A percentile compares a stretch with the other conserved stretches of the same genome.
phyloP scores from a whole-genome alignment of 1,139 yeast genomes.

The Hyphopichia fennica region DNA sequence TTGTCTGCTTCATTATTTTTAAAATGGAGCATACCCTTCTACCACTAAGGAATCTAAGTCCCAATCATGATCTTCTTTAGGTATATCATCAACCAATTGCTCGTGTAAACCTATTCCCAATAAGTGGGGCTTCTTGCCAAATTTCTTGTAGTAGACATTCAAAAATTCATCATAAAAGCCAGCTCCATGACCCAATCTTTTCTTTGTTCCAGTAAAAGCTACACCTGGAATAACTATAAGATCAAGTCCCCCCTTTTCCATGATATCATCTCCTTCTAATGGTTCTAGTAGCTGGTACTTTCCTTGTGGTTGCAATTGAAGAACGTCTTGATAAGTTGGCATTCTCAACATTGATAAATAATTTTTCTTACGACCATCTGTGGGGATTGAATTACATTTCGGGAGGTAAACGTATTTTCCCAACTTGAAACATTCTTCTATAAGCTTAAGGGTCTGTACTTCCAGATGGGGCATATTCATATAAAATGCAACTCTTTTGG shows the following conservation, averaged over 20 bases:
- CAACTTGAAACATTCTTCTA: constrained; percentile 46
- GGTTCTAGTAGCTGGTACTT: constrained; percentile 74
- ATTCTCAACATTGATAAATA: constrained; percentile 62
- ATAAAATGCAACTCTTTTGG: constrained; percentile 57
- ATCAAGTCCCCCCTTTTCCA: constrained; percentile 54
- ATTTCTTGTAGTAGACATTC: constrained; percentile 42
- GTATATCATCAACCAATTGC: constrained; percentile 62
- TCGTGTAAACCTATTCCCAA: constrained; percentile 72
- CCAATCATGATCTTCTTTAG: constrained; percentile 73
- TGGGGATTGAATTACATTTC: constrained; percentile 30
- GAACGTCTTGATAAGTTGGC: constrained; percentile 39
- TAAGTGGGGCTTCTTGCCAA: constrained; percentile 38
- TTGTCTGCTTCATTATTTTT: too few relatives aligned
- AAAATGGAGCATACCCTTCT: constrained; percentile 2
- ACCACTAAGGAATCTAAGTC: constrained; percentile 59
- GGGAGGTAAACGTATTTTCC: constrained; percentile 54
- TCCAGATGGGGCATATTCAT: constrained; percentile 70
- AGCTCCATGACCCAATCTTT: constrained; percentile 87
- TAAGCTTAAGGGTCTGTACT: constrained; percentile 52
- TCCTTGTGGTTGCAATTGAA: constrained; percentile 62
- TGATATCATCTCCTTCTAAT: constrained; percentile 29
- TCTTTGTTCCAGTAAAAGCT: constrained; percentile 59
- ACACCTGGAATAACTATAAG: constrained; percentile 82
- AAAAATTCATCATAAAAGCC: constrained; percentile 89
- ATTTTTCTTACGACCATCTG: constrained; percentile 32